Evolutionary conservation across 306 rosid genomes (phyloP).

Genomic region (Crotalaria pallida): DNA sequence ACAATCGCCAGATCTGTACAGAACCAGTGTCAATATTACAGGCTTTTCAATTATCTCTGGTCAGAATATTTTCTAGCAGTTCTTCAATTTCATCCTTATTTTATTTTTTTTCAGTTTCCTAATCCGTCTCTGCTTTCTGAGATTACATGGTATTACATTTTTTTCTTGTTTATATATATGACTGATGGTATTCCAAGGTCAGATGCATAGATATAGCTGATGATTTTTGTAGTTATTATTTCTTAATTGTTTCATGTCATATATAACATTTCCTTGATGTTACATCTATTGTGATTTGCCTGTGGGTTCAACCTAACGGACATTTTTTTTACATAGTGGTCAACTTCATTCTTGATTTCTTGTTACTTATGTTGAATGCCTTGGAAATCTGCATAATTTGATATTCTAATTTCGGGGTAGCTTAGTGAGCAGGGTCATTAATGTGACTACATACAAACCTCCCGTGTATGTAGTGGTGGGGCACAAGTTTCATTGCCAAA

Average conservation of each 20-base stretch:
- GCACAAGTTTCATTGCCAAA: background rate
- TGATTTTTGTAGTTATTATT: background rate
- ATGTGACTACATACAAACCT: slow-evolving; percentile 6
- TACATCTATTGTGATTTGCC: background rate
- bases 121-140: background rate
- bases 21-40: slow-evolving; percentile 58
- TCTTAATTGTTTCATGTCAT: background rate
- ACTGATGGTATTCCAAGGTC: slow-evolving; percentile 5
- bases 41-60: slow-evolving; percentile 92
- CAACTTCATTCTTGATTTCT: background rate
- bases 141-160: background rate
- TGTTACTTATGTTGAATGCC: background rate
- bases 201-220: background rate
- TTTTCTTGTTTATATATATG: background rate
- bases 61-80: slow-evolving; percentile 33
- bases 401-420: background rate
- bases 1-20: slow-evolving; percentile 48
- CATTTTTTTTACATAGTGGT: background rate
- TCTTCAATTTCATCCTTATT: slow-evolving; percentile 1
- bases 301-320: background rate
- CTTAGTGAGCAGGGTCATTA: background rate
- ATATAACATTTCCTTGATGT: background rate
- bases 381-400: background rate
- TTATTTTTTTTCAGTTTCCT: background rate
- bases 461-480: background rate